These are phyloP conservation scores for Lentinula lateritia DNA, from an alignment of 768 basidiomycete species.

Conservation along the genomic window DNA sequence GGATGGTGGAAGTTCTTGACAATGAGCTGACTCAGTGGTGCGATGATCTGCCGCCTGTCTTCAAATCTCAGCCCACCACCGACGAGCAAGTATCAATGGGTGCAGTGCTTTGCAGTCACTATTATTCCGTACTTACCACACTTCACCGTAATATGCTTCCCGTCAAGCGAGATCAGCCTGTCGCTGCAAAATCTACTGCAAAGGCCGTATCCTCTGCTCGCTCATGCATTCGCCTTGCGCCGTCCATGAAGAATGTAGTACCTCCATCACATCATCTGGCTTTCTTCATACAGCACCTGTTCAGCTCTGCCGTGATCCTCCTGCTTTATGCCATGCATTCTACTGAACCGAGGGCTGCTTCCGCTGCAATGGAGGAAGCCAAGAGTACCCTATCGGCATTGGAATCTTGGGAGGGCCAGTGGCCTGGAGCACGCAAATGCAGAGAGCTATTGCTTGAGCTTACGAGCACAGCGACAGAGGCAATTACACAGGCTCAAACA, in stretches of 20 bases:
- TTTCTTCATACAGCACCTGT: constrained; percentile 85
- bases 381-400: constrained; percentile 65
- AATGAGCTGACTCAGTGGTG: constrained; percentile 78
- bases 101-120: constrained; percentile 81
- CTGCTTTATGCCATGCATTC: constrained; percentile 84
- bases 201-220: constrained; percentile 84
- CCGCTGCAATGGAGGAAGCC: constrained; percentile 78
- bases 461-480: constrained; percentile 63
- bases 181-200: constrained; percentile 64
- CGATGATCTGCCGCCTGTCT: constrained; percentile 65
- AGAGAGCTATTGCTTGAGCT: constrained; percentile 73
- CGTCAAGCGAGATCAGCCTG: constrained; percentile 63
- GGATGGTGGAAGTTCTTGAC: constrained; percentile 74
- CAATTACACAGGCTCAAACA: constrained; percentile 37
- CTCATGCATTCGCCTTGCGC: constrained; percentile 79
- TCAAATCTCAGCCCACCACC: constrained; percentile 69
- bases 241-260: constrained; percentile 78
- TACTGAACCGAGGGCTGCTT: constrained; percentile 55
- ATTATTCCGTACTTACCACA: constrained; percentile 83
- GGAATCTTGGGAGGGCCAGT: constrained; percentile 77
- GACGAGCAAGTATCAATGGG: constrained; percentile 84
- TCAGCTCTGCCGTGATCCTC: constrained; percentile 84
- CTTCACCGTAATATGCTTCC: constrained; percentile 87
- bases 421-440: constrained; percentile 87
- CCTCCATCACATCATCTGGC: constrained; percentile 84